Conservation (phyloP, 179 eudicot species). For the Sideroxylon spinosum region DNA sequence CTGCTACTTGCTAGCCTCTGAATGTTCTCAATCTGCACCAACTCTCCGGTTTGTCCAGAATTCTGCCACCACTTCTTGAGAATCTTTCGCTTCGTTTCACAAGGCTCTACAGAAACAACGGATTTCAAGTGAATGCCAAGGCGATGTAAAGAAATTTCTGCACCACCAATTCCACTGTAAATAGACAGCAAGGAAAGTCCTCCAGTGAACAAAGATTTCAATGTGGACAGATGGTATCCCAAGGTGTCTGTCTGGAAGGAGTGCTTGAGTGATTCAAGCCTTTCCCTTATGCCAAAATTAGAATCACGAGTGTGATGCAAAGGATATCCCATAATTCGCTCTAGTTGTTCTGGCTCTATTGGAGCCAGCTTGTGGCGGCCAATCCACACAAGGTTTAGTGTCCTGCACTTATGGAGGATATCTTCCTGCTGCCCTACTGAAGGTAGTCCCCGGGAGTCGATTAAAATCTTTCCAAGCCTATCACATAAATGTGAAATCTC, state of each 20-base stretch:
- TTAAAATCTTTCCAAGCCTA: slow-evolving; percentile 44
- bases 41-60: slow-evolving; percentile 62
- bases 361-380: slow-evolving; percentile 57
- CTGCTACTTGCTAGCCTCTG: slow-evolving; percentile 58
- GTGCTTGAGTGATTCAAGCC: slow-evolving; percentile 56
- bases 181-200: slow-evolving; percentile 69
- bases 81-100: slow-evolving; percentile 54
- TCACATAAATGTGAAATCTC: slow-evolving; percentile 55
- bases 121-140: slow-evolving; percentile 69
- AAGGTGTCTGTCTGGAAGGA: slow-evolving; percentile 81
- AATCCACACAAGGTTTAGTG: slow-evolving; percentile 69
- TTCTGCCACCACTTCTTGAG: slow-evolving; percentile 77
- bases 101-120: slow-evolving; percentile 78
- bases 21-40: slow-evolving; percentile 67
- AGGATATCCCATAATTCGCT: slow-evolving; percentile 78
- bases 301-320: slow-evolving; percentile 51
- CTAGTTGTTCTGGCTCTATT: slow-evolving; percentile 63
- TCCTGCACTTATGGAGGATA: slow-evolving; percentile 52
- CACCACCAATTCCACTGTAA: slow-evolving; percentile 83
- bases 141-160: slow-evolving; percentile 66
- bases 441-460: slow-evolving; percentile 42
- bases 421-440: slow-evolving; percentile 60
- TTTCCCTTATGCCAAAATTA: slow-evolving; percentile 45
- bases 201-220: slow-evolving; percentile 54
- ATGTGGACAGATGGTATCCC: slow-evolving; percentile 69